These are phyloP conservation scores for Macrocystidia cucumis DNA, from an alignment of 1,284 basidiomycete genomes.

Conservation along the genomic window DNA sequence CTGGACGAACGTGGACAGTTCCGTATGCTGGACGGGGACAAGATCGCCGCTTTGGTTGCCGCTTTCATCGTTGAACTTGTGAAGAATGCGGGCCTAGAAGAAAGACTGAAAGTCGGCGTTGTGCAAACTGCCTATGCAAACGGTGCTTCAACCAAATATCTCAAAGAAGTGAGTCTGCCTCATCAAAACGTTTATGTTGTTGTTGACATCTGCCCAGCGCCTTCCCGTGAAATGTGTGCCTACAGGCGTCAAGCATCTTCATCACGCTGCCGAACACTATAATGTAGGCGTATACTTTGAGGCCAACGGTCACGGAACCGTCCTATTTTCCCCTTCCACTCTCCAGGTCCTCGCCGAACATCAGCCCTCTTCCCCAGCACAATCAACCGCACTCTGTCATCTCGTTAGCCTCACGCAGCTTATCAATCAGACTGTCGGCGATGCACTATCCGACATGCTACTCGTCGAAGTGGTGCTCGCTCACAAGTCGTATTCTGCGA, in stretches of 20 bases:
- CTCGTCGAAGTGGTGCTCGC: constrained; percentile 92
- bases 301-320: constrained; percentile 98
- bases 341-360: constrained; percentile 53
- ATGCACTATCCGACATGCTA: constrained; percentile 94
- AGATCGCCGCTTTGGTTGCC: constrained; percentile 92
- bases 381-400: constrained; percentile 73
- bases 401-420: constrained; percentile 74
- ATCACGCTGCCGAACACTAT: constrained; percentile 94
- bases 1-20: constrained; percentile 73
- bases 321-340: constrained; percentile 82
- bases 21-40: constrained; percentile 95
- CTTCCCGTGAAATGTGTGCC: constrained; percentile 93
- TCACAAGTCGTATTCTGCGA: constrained; percentile 77
- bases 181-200: constrained; percentile 1
- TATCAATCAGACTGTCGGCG: constrained; percentile 98
- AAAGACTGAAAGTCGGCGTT: constrained; percentile 77
- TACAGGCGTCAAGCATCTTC: constrained; percentile 97
- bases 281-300: constrained; percentile 98
- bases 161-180: constrained; percentile 55
- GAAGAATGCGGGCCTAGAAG: constrained; percentile 72
- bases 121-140: constrained; percentile 99
- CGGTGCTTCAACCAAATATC: constrained; percentile 92
- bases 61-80: constrained; percentile 92
- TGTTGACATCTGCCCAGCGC: constrained; percentile 40
- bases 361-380: constrained; percentile 72